Evolutionary conservation across 2,329 filamentous ascomycete species (phyloP).

Genomic region (Sphaerostilbella broomeana): DNA sequence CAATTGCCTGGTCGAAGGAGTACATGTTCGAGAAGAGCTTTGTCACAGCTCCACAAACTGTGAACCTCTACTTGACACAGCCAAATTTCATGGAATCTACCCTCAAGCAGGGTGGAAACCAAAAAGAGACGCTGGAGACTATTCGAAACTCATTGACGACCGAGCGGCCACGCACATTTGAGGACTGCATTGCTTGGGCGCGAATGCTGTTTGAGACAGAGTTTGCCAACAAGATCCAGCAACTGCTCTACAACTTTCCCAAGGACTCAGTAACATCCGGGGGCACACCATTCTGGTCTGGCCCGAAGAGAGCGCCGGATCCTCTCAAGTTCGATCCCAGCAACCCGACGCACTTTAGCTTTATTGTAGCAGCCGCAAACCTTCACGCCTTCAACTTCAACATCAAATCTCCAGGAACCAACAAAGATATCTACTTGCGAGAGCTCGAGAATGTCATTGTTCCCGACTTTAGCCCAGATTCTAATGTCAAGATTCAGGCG

Average conservation of each 20-base stretch:
- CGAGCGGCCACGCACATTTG: slow-evolving; percentile 84
- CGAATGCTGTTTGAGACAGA: slow-evolving; percentile 91
- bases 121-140: slow-evolving; percentile 87
- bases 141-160: slow-evolving; percentile 86
- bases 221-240: slow-evolving; percentile 94
- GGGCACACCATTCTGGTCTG: slow-evolving; percentile 94
- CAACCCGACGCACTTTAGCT: slow-evolving; percentile 81
- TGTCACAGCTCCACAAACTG: slow-evolving; percentile 86
- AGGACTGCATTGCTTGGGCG: slow-evolving; percentile 96
- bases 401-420: slow-evolving; percentile 72
- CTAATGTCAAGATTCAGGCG: slow-evolving; percentile 92
- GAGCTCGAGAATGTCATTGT: slow-evolving; percentile 90
- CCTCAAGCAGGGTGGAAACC: slow-evolving; percentile 87
- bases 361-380: slow-evolving; percentile 81
- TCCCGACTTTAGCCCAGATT: slow-evolving; percentile 86
- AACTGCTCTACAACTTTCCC: slow-evolving; percentile 94
- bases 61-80: slow-evolving; percentile 88
- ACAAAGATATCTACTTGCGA: slow-evolving; percentile 65
- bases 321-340: slow-evolving; percentile 80
- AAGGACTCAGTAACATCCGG: slow-evolving; percentile 85
- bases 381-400: slow-evolving; percentile 97
- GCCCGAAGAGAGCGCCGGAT: slow-evolving; percentile 92
- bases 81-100: slow-evolving; percentile 83
- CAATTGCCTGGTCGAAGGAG: slow-evolving; percentile 95
- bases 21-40: slow-evolving; percentile 86